A percentile compares a stretch with the other conserved stretches of the same genome.
Evolutionary conservation across 164 flowering plant species (phyloP).

Genomic region (Euptelea pleiosperma): DNA sequence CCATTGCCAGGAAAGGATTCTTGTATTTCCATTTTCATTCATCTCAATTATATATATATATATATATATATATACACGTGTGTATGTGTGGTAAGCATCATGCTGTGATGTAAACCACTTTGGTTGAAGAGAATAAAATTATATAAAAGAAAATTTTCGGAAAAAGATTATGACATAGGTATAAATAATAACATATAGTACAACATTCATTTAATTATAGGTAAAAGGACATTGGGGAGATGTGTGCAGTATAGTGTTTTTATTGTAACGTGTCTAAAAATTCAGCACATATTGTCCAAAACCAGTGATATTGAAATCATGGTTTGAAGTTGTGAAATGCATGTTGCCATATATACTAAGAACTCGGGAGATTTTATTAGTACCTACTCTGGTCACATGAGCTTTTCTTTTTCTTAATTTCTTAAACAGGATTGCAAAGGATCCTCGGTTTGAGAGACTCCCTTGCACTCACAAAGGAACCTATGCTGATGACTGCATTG

Average conservation of each 20-base stretch:
- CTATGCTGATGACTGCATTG: slow-evolving; percentile 97
- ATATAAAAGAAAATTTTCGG: too few relatives aligned
- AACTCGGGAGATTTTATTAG: not conserved
- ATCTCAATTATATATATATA: too few relatives aligned
- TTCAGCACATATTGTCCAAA: too few relatives aligned
- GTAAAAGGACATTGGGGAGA: not conserved
- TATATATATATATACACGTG: too few relatives aligned
- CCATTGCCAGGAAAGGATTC: not conserved
- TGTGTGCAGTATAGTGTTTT: not conserved
- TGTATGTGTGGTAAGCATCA: too few relatives aligned
- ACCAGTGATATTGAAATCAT: too few relatives aligned
- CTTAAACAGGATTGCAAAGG: slow-evolving; percentile 82
- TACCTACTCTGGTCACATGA: not conserved
- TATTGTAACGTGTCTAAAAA: not conserved
- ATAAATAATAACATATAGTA: too few relatives aligned
- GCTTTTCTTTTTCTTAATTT: not conserved
- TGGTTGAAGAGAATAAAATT: too few relatives aligned
- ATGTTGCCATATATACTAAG: not conserved
- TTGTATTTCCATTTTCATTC: not conserved
- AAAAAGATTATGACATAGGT: too few relatives aligned
- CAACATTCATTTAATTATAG: not conserved
- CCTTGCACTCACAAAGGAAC: slow-evolving; percentile 94
- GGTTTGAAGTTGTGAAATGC: too few relatives aligned
- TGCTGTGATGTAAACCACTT: too few relatives aligned
- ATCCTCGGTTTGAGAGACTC: slow-evolving; percentile 91